Conservation (phyloP, 495 filamentous ascomycete genomes). For the Corynascus novoguineensis region DNA sequence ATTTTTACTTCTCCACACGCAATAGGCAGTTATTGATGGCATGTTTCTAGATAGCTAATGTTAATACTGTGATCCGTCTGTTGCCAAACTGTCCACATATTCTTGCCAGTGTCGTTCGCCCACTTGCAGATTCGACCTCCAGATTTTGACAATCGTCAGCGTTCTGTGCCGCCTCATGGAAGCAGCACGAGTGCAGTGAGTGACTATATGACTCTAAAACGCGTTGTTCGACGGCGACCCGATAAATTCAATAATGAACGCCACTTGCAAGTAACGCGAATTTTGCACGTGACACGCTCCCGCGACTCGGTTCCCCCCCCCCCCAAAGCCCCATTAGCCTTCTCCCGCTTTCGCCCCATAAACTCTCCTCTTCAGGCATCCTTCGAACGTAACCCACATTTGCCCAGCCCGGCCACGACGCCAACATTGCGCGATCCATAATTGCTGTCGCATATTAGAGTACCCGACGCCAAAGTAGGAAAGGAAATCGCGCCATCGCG, state of each 20-base stretch:
- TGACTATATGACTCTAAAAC: neutral
- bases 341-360: neutral
- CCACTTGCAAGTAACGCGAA: neutral
- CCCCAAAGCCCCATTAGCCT: neutral
- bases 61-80: neutral
- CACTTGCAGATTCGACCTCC: too few relatives aligned
- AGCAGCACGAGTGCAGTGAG: too few relatives aligned
- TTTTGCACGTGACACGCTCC: neutral
- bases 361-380: neutral
- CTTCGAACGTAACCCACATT: too few relatives aligned
- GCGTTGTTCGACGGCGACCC: neutral
- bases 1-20: neutral
- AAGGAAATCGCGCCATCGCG: neutral
- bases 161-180: too few relatives aligned
- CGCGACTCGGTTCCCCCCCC: neutral
- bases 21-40: neutral
- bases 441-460: neutral
- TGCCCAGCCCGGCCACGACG: neutral
- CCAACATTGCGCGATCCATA: neutral
- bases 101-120: too few relatives aligned
- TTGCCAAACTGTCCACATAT: neutral
- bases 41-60: slow-evolving; percentile 10
- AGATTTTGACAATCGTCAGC: too few relatives aligned
- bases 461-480: neutral
- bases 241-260: neutral